Percentiles rank a stretch among this genome's conserved stretches.
Evolutionary conservation across 352 stramenopile genomes (phyloP).

Genomic region (Plasmopara muralis): DNA sequence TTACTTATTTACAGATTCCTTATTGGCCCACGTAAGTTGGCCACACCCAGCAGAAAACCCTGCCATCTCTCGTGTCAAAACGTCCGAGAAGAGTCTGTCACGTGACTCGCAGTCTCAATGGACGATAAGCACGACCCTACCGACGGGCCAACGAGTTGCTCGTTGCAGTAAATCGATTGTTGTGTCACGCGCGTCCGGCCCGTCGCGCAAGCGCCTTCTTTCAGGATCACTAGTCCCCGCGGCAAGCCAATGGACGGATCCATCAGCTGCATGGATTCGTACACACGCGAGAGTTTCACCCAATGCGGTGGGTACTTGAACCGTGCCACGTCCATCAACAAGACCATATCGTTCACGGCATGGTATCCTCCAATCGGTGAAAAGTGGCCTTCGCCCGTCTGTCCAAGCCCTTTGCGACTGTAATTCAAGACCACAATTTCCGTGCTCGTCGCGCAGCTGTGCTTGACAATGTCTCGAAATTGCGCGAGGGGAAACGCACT

Average conservation of each 20-base stretch:
- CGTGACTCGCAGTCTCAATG: too few relatives aligned
- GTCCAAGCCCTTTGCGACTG: slow-evolving; percentile 81
- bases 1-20: too few relatives aligned
- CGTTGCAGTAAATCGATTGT: too few relatives aligned
- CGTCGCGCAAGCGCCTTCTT: not conserved
- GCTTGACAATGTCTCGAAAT: slow-evolving; percentile 63
- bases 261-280: slow-evolving; percentile 45
- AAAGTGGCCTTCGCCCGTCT: slow-evolving; percentile 97
- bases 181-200: too few relatives aligned
- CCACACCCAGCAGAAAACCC: too few relatives aligned
- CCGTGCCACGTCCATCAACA: slow-evolving; percentile 94
- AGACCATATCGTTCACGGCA: slow-evolving; percentile 82
- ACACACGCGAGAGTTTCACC: slow-evolving; percentile 51
- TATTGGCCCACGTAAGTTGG: too few relatives aligned
- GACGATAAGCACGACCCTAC: too few relatives aligned
- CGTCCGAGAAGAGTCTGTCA: too few relatives aligned
- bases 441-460: slow-evolving; percentile 56
- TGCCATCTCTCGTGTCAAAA: too few relatives aligned
- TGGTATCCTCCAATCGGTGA: slow-evolving; percentile 95
- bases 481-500: slow-evolving; percentile 45
- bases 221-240: slow-evolving; percentile 14
- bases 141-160: too few relatives aligned
- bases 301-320: slow-evolving; percentile 95
- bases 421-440: slow-evolving; percentile 92
- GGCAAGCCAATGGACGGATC: slow-evolving; percentile 44